phyloP scores from a whole-genome alignment of 176 grass and related monocot genomes.

The Avena eriantha region DNA sequence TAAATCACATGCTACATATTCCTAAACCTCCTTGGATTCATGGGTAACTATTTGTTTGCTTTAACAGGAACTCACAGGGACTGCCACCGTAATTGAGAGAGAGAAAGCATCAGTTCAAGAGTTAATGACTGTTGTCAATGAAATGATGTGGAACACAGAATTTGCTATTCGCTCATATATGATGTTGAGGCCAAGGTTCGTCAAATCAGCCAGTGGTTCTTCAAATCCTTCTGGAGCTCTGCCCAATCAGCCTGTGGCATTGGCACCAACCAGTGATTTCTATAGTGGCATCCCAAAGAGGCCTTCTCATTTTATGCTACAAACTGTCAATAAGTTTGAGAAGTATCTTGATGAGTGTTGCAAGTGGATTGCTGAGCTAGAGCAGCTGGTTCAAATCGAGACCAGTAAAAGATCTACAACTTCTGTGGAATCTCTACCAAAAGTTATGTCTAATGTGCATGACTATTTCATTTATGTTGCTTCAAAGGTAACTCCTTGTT shows the following conservation, averaged over 20 bases:
- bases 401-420: conserved; percentile 62
- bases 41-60: conserved; percentile 19
- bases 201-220: conserved; percentile 38
- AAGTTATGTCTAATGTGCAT: conserved; percentile 96
- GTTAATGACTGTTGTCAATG: conserved; percentile 67
- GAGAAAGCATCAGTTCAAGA: conserved; percentile 85
- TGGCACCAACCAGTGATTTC: conserved; percentile 70
- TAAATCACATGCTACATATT: conserved; percentile 6
- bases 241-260: conserved; percentile 61
- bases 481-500: conserved; percentile 73
- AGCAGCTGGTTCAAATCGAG: conserved; percentile 86
- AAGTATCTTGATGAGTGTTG: conserved; percentile 83
- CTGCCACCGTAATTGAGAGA: conserved; percentile 83
- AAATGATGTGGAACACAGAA: conserved; percentile 90
- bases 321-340: conserved; percentile 82
- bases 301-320: conserved; percentile 77
- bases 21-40: conserved; percentile 28
- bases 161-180: conserved; percentile 88
- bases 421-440: conserved; percentile 83
- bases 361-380: conserved; percentile 87
- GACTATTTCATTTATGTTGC: conserved; percentile 96
- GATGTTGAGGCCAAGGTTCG: conserved; percentile 82
- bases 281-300: conserved; percentile 92
- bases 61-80: conserved; percentile 77
- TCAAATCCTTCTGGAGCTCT: conserved; percentile 46